Evolutionary conservation across 176 grass and related monocot species (phyloP).

Genomic region (maize (Zea mays)): Zm-B73-REFERENCE-NAM-5.0 NC_050100.1:174650501-174651000

Average conservation of each 20-base stretch:
- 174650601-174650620: conserved; percentile 70
- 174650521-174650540: conserved; percentile 50
- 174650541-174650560: conserved; percentile 33
- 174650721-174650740: conserved; percentile 47
- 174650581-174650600: conserved; percentile 48
- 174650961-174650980: conserved; percentile 20
- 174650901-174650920: conserved; percentile 17
- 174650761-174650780: conserved; percentile 32
- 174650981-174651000: conserved; percentile 19
- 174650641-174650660: conserved; percentile 47
- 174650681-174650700: conserved; percentile 39
- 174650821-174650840: conserved; percentile 67
- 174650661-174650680: conserved; percentile 59
- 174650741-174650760: conserved; percentile 49
- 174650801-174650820: conserved; percentile 54
- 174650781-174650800: conserved; percentile 43
- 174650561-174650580: conserved; percentile 40
- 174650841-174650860: conserved; percentile 59
- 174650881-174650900: conserved; percentile 73
- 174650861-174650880: conserved; percentile 49
- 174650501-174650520: conserved; percentile 44
- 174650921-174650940: conserved; percentile 7
- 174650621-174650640: conserved; percentile 59
- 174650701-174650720: conserved; percentile 30
- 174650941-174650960: not conserved